Evolutionary conservation across 148 eudicot species (phyloP).

Genomic region (Beta vulgaris): DNA sequence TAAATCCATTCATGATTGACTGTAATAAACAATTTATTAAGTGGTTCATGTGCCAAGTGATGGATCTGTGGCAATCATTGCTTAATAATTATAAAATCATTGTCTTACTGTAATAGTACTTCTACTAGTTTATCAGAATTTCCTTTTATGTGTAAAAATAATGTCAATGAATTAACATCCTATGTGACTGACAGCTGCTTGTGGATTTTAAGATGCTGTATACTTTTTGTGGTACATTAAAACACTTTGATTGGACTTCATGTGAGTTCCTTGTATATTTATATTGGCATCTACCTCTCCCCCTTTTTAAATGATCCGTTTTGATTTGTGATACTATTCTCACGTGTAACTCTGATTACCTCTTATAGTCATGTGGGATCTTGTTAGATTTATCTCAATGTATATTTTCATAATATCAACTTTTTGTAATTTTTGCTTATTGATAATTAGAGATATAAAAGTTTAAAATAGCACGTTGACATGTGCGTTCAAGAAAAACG

Average conservation of each 20-base stretch:
- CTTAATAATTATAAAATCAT: neutral
- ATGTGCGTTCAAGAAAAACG: too few species aligned
- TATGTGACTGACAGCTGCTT: neutral
- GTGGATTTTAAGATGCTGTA: neutral
- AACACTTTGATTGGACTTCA: constrained; percentile 6
- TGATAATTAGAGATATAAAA: too few species aligned
- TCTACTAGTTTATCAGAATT: neutral
- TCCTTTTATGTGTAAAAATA: neutral
- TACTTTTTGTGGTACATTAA: neutral
- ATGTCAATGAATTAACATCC: neutral
- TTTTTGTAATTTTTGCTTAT: too few species aligned
- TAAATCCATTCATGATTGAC: too few species aligned
- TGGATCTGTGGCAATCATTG: constrained; percentile 6
- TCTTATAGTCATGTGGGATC: too few species aligned
- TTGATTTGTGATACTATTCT: too few species aligned
- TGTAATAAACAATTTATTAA: neutral
- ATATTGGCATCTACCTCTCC: neutral
- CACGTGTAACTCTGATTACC: too few species aligned
- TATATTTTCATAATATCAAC: too few species aligned
- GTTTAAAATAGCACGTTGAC: too few species aligned
- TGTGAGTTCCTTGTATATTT: constrained; percentile 4
- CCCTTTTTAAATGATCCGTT: too few species aligned
- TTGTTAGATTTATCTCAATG: too few species aligned
- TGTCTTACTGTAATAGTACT: neutral
- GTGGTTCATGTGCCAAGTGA: neutral